These are phyloP conservation scores for Dissophora globulifera DNA, from an alignment of 192 early-diverging fungal genomes.

Conservation along the genomic window DNA sequence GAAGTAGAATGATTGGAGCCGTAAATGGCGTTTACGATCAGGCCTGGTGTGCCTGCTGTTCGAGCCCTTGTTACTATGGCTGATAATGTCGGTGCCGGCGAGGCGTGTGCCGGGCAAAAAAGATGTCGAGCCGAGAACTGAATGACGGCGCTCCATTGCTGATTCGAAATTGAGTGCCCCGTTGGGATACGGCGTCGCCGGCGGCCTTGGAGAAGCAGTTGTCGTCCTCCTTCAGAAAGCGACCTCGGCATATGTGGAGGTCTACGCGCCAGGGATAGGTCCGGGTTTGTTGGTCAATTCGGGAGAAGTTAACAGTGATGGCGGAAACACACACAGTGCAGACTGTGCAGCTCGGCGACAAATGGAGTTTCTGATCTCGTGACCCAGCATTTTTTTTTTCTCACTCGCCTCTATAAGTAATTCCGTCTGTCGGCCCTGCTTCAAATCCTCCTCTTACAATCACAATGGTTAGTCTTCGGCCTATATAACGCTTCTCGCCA, in stretches of 20 bases:
- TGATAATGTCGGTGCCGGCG: background rate
- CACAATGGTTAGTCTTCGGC: conserved; percentile 42
- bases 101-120: conserved; percentile 38
- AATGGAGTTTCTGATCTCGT: too few species aligned
- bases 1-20: too few species aligned
- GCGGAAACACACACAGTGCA: background rate
- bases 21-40: too few species aligned
- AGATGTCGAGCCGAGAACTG: conserved; percentile 45
- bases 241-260: conserved; percentile 38
- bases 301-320: background rate
- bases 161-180: conserved; percentile 3
- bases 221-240: conserved; percentile 20
- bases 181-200: background rate
- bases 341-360: too few species aligned
- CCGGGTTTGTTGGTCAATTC: too few species aligned
- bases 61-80: background rate
- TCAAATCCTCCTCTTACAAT: conserved; percentile 44
- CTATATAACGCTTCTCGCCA: background rate
- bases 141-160: conserved; percentile 38
- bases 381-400: too few species aligned
- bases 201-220: background rate
- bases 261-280: too few species aligned
- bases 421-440: too few species aligned
- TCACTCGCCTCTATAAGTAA: too few species aligned
- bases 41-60: background rate